Conservation (phyloP, 139 green algal genomes). For the Chlamydomonas applanata region DNA sequence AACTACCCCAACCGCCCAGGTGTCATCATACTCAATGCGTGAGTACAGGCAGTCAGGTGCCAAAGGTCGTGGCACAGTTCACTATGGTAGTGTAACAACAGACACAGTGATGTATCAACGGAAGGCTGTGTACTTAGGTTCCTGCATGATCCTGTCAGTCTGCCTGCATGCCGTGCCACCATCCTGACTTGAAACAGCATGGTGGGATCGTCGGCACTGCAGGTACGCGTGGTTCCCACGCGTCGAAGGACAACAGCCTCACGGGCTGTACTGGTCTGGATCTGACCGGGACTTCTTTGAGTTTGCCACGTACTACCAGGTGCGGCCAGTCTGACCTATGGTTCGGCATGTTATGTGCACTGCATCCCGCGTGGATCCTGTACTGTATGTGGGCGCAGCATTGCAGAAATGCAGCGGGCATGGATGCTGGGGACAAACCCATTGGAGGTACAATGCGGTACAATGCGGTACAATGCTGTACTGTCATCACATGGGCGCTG, state of each 20-base stretch:
- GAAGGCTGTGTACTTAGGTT: too few relatives aligned
- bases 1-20: constrained; percentile 34
- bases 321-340: neutral
- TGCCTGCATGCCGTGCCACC: neutral
- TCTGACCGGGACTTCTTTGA: constrained; percentile 2
- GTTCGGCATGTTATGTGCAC: neutral
- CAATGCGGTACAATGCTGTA: neutral
- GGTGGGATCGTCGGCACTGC: too few relatives aligned
- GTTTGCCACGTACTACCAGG: constrained; percentile 14
- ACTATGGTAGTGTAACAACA: too few relatives aligned
- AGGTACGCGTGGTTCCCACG: constrained; percentile 5
- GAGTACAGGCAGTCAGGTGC: too few relatives aligned
- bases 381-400: neutral
- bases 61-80: too few relatives aligned
- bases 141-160: too few relatives aligned
- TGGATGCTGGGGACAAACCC: too few relatives aligned
- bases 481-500: too few relatives aligned
- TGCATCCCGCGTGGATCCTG: too few relatives aligned
- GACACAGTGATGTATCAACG: too few relatives aligned
- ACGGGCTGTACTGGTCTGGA: constrained; percentile 3
- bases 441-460: neutral
- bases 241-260: neutral
- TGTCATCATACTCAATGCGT: constrained; percentile 32
- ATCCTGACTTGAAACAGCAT: too few relatives aligned
- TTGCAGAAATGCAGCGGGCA: neutral